Base-by-base conservation (phyloP, 2,329 filamentous ascomycete genomes). In the Xylariomycetidae sp. region DNA sequence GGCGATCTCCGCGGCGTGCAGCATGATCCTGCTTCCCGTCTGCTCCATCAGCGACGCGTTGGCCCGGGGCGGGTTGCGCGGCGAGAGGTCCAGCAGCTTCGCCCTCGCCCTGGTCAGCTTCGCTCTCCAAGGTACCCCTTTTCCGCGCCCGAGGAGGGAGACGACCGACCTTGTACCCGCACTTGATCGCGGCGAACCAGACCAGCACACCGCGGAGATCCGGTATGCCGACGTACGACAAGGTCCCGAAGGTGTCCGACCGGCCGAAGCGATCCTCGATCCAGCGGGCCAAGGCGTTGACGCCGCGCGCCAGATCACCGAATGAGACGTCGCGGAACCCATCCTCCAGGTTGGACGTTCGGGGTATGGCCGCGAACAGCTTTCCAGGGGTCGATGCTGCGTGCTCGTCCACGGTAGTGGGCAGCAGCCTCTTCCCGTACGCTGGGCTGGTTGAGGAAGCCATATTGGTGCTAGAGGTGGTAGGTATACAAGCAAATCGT, bases 101-200 rank as follows among this genome's bases (percentile, higher is more conserved):
- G n/a, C n/a, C n/a, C n/a, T n/a, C n/a, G n/a, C n/a, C n/a, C n/a
- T n/a, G n/a, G n/a, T n/a, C n/a, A n/a, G n/a, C n/a, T n/a, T n/a
- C n/a, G n/a, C n/a, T n/a, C n/a, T n/a, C 12, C 13, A 6, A 17
- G 10, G 25, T 36, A 16, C 20, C 10, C 13, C 4, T 28, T 10
- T n/a, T 10, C 15, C 10, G 10, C 15, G 10, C 10, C 10, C 4
- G 26, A 28, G 15, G 12, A 10, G 10, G 15, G 18, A 14, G n/a
- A 19, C 5, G 14, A 8, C 18, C 25, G 10, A 44, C 55, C 25
- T 56, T 58, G 28, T 59, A 58, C 3, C 58, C 59, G 19, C 50
- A 52, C 37, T 61, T 61, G 26, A 59, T 52, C 20, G 46, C 53
- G 6, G 57, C 59, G 18, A 58, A 35, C 8, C 59, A 38, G 4